Base-by-base conservation (phyloP, 2,329 filamentous ascomycete genomes). In the Colletotrichum magnum region DNA sequence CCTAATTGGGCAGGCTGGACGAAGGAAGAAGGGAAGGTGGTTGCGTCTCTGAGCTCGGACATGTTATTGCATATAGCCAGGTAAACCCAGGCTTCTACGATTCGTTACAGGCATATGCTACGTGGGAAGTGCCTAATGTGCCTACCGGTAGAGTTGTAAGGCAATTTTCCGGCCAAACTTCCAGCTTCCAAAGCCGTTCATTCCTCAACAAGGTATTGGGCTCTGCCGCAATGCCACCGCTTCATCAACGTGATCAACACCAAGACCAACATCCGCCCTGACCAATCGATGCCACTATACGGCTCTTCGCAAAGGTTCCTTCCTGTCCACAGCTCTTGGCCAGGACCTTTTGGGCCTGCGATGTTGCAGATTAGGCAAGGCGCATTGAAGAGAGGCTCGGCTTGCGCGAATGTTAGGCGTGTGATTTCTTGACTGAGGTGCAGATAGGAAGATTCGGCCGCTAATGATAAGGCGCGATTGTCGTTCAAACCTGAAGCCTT, bases 1-100 rank as follows among this genome's bases (percentile, higher is more conserved):
- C 64, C 64, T 43, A 64, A 68, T 68, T 16, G 52, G 64, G 59
- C 48, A 64, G 64, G 59, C 45, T 21, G 45, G 41, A 43, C 41
- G 41, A 43, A 1, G 41, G 41, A 36, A 36, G 32, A 36, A 36
- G 32, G 32, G 32, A 36, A 36, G 32, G 32, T 36, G 32, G 32
- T 36, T 36, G 32, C 32, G 32, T 36, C 32, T 36, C 32, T 36
- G 7, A 10, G 3, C 32, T 12, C 2, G 10, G 32, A 36, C 7
- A 36, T 3, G 10, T 36, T 36, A 36, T 36, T 36, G 32, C 32
- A 36, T 36, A 36, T 36, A 7, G 10, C 32, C 9, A 36, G 32
- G 32, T 36, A 9, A 10, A 36, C 12, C 2, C 9, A 36, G 32
- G 32, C 32, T 10, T 36, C 7, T 10, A 36, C 7, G 7, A 36